Base-by-base conservation (phyloP, 2,329 filamentous ascomycete genomes). In the Tympanopsis confertula region DNA sequence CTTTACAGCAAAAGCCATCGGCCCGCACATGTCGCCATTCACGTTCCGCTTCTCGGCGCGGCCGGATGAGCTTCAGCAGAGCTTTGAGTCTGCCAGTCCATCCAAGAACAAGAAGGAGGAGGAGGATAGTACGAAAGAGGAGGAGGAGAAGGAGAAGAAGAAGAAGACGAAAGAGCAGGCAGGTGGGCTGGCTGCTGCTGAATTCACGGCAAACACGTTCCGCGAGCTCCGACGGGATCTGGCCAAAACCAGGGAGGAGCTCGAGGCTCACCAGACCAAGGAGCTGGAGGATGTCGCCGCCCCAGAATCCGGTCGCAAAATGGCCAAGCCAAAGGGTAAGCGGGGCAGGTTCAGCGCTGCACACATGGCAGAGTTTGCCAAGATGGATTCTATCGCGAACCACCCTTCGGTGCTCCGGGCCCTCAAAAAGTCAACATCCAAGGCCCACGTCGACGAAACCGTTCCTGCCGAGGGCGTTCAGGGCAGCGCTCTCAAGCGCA, bases 151-250 rank as follows among this genome's bases (percentile, higher is more conserved):
- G n/a, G n/a, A n/a, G n/a, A n/a, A n/a, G n/a, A n/a, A n/a, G n/a
- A n/a, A n/a, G n/a, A n/a, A n/a, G n/a, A n/a, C n/a, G n/a, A n/a
- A n/a, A n/a, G n/a, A n/a, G n/a, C n/a, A n/a, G n/a, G n/a, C n/a
- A n/a, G n/a, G n/a, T n/a, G n/a, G n/a, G n/a, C n/a, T n/a, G n/a
- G n/a, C n/a, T n/a, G n/a, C n/a, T n/a, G n/a, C n/a, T n/a, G n/a
- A n/a, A n/a, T n/a, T n/a, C n/a, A n/a, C n/a, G n/a, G n/a, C 39
- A 73, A 79, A 66, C 63, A 69, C n/a, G n/a, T n/a, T n/a, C n/a
- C n/a, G n/a, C 12, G 82, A 81, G 45, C 69, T 89, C 36, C 75
- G 83, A 14, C 78, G 78, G 39, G 76, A 93, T 49, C 82, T 82
- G 5, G 69, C 71, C 13, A 74, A 69, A 44, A 82, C 86, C 54